Percentiles rank a stretch among this genome's conserved stretches.
phyloP scores from a whole-genome alignment of 2,329 filamentous ascomycete genomes.

The Alternaria angustiovoidea region DNA sequence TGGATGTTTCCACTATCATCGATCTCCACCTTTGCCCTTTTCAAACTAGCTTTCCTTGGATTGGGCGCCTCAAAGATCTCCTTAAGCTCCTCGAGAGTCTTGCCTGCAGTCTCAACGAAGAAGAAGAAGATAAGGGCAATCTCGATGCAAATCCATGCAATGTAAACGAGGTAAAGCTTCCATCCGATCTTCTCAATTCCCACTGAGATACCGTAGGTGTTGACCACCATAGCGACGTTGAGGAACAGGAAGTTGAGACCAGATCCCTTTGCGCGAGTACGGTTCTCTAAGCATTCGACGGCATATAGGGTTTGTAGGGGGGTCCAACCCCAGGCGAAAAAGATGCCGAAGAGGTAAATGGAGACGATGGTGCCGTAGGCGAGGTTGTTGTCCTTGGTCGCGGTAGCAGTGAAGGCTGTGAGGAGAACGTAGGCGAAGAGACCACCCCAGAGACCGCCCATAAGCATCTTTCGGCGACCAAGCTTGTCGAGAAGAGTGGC shows the following conservation, averaged over 20 bases:
- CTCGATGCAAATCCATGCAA: slow-evolving; percentile 45
- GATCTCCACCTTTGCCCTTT: slow-evolving; percentile 36
- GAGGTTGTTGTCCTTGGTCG: slow-evolving; percentile 33
- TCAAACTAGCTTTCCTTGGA: slow-evolving; percentile 35
- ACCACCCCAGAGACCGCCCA: slow-evolving; percentile 46
- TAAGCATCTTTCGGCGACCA: slow-evolving; percentile 48
- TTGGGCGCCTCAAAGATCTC: slow-evolving; percentile 44
- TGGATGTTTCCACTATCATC: slow-evolving; percentile 35
- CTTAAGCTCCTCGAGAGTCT: slow-evolving; percentile 45
- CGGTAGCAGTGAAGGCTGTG: slow-evolving; percentile 48
- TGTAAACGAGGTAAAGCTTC: slow-evolving; percentile 45
- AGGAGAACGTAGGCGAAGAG: slow-evolving; percentile 48
- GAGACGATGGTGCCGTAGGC: slow-evolving; percentile 52
- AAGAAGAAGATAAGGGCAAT: slow-evolving; percentile 41
- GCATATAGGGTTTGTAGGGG: slow-evolving; percentile 52
- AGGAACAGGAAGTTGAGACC: slow-evolving; percentile 46
- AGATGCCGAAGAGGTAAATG: slow-evolving; percentile 53
- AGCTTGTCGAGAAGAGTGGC: slow-evolving; percentile 47
- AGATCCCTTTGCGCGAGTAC: slow-evolving; percentile 50
- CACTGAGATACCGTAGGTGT: slow-evolving; percentile 44
- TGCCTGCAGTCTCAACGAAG: slow-evolving; percentile 46
- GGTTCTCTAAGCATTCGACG: slow-evolving; percentile 51
- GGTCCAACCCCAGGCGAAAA: slow-evolving; percentile 53
- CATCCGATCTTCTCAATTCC: slow-evolving; percentile 44
- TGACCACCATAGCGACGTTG: slow-evolving; percentile 46